Conservation (phyloP, 148 eudicot species). For the Chenopodium berlandieri region DNA sequence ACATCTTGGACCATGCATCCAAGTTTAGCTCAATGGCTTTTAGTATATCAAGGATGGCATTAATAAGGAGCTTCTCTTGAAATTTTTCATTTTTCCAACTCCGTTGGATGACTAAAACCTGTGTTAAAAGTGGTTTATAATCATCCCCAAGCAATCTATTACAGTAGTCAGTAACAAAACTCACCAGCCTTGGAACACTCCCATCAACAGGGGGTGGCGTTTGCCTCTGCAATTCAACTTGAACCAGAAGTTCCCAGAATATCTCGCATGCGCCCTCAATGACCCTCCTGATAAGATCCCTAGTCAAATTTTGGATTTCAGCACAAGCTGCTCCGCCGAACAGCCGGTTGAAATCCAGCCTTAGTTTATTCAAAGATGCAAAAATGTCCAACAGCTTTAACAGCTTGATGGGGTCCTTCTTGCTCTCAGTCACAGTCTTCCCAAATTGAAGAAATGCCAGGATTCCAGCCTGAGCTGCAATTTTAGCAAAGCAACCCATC, state of each 20-base stretch:
- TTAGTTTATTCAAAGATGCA: slow-evolving; percentile 58
- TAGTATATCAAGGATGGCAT: slow-evolving; percentile 63
- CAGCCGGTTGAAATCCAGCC: slow-evolving; percentile 74
- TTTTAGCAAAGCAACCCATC: slow-evolving; percentile 74
- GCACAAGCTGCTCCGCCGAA: slow-evolving; percentile 80
- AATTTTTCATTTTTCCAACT: slow-evolving; percentile 89
- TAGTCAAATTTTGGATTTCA: slow-evolving; percentile 69
- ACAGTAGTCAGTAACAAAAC: slow-evolving; percentile 68
- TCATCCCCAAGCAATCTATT: slow-evolving; percentile 71
- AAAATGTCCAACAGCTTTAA: slow-evolving; percentile 76
- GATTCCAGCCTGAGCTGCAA: slow-evolving; percentile 79
- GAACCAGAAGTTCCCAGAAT: slow-evolving; percentile 78
- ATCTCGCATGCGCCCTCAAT: slow-evolving; percentile 76
- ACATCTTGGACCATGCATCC: slow-evolving; percentile 72
- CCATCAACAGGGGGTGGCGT: slow-evolving; percentile 72
- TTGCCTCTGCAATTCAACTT: slow-evolving; percentile 77
- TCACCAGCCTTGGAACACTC: slow-evolving; percentile 65
- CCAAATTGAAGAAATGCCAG: slow-evolving; percentile 75
- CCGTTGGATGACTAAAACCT: slow-evolving; percentile 68
- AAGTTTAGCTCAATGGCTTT: slow-evolving; percentile 66
- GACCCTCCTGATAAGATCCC: slow-evolving; percentile 70
- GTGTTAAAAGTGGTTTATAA: slow-evolving; percentile 70
- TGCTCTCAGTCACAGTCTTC: slow-evolving; percentile 75
- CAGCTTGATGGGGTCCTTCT: slow-evolving; percentile 79
- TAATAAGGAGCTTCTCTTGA: slow-evolving; percentile 64